Evolutionary conservation across 2,329 filamentous ascomycete genomes (phyloP).

Genomic region (Escovopsis weberi): DNA sequence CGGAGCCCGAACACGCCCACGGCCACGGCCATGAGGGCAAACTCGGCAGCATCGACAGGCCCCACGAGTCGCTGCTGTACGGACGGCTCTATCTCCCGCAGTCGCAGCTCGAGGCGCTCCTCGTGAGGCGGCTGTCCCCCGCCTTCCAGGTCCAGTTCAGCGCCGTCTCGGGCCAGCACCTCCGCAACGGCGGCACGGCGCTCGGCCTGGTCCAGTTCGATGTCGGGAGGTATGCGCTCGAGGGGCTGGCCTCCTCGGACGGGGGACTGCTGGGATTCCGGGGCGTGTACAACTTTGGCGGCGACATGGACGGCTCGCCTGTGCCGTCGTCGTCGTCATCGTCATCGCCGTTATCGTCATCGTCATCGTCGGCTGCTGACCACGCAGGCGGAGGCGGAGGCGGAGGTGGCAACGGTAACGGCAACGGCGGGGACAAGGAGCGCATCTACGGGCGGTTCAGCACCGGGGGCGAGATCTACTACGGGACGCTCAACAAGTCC

Average conservation of each 20-base stretch:
- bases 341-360: not conserved
- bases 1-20: slow-evolving; percentile 4
- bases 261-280: slow-evolving; percentile 77
- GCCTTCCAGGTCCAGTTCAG: slow-evolving; percentile 69
- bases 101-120: slow-evolving; percentile 73
- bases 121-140: slow-evolving; percentile 63
- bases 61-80: slow-evolving; percentile 49
- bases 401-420: slow-evolving; percentile 18
- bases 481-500: slow-evolving; percentile 86
- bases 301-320: slow-evolving; percentile 33
- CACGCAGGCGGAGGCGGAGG: slow-evolving; percentile 6
- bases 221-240: slow-evolving; percentile 71
- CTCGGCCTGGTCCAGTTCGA: slow-evolving; percentile 68
- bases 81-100: slow-evolving; percentile 70
- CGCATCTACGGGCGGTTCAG: slow-evolving; percentile 71
- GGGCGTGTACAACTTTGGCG: slow-evolving; percentile 88
- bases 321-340: not conserved
- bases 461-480: slow-evolving; percentile 86
- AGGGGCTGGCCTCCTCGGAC: slow-evolving; percentile 85
- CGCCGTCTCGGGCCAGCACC: slow-evolving; percentile 55
- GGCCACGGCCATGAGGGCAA: too few species aligned
- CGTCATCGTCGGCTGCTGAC: too few species aligned
- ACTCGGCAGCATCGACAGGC: slow-evolving; percentile 12
- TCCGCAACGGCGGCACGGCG: slow-evolving; percentile 64
- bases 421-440: slow-evolving; percentile 30